Base-by-base conservation (phyloP, 768 basidiomycete species). In the Panaeolus cyanescens region DNA sequence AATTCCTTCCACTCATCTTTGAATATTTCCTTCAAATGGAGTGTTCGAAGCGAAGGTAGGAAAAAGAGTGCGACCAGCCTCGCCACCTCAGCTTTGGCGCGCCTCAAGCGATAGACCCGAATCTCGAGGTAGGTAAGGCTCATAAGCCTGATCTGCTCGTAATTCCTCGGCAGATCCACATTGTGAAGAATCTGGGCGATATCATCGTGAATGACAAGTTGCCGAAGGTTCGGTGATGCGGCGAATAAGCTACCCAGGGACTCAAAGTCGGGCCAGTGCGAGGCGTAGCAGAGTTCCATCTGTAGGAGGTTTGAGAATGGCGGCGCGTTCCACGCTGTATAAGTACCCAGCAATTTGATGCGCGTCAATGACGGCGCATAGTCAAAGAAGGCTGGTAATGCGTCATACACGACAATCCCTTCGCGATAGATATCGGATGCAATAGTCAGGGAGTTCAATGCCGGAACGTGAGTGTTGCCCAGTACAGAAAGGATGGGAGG, bases 371-470 rank as follows among this genome's bases (percentile, higher is more conserved):
- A 55, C 1, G 67, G 71, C 2, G 68, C 63, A 4, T 68, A 61
- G n/a, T 62, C 64, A 55, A 73, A 69, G 57, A 73, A 68, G 1
- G 65, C 60, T 9, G 71, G 66, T 12, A 72, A 34, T 3, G 64
- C 60, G 2, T 68, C 71, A 32, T 66, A 66, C 37, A 62, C 65
- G 4, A 70, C 59, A 30, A 73, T 73, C 1, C 72, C 72, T 56
- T 72, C 68, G 10, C 71, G 60, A 50, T 72, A 73, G 19, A 72
- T 72, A 54, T 73, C 72, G 1, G 72, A 69, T 28, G 65, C 63
- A 19, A 73, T 64, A 7, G 67, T 61, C 36, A 73, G 50, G 5
- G 57, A 57, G 10, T 55, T 53, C 10, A 73, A 58, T 6, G 42
- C 34, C 13, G 72, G 71, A 1, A 66, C 65, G 4, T 56, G 37